Base-by-base conservation (phyloP, 164 flowering plant genomes). In the Platanus orientalis region DNA sequence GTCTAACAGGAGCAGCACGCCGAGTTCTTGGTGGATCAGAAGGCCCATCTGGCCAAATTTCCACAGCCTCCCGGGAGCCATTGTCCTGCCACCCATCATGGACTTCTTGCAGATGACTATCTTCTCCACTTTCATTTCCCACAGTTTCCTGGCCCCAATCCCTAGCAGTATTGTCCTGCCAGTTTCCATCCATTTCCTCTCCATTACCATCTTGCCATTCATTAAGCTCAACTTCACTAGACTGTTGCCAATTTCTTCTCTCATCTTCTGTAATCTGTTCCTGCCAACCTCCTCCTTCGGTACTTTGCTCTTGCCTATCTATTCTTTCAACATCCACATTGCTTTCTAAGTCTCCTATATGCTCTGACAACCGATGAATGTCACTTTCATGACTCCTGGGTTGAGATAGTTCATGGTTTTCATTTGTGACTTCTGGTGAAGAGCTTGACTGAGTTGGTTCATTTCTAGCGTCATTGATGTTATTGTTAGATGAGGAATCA, bases 31-130 rank as follows among this genome's bases (percentile, higher is more conserved):
- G 75, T 54, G 81, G 82, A 75, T 74, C 85, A 53, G 91, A 75
- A 65, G 85, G 82, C 61, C 81, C 84, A 68, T 78, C 90, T 24
- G 88, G 69, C 96, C 90, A 84, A 74, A 67, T 84, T 51, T 66
- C 82, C 50, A 64, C 67, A 65, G 82, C 79, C 64, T 79, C 85
- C 58, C 77, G 79, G 51, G 89, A 65, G 64, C 69, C 78, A 74
- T 71, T 71, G 58, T 78, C 91, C 52, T 62, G 82, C 98, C 97
- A 86, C 71, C 62, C 78, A 47, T 79, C 80, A 64, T 67, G 83
- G 27, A 48, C 53, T 69, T 79, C 88, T 55, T 64, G 78, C 44
- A 71, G 62, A 60, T 30, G 76, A 53, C 26, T 65, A 13, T 47
- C 76, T 60, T 72, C 86, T 51, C 59, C 81, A 69, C 56, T 76